Evolutionary conservation across 306 rosid species (phyloP), one percentile per base, ranked within the genome.

Genomic region (Dalbergia cultrata): DNA sequence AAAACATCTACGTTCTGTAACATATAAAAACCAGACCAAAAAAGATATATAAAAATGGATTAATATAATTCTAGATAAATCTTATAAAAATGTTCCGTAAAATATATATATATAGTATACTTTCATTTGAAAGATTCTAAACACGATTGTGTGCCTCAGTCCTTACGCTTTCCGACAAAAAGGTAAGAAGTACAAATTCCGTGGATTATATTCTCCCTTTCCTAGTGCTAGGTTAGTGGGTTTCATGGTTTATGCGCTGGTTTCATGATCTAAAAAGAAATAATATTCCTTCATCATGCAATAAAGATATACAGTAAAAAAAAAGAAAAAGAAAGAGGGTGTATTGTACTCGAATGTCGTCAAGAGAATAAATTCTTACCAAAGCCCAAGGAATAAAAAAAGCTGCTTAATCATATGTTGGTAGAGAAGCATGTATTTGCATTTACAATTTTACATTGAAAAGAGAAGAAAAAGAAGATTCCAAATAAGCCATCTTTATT

Each of bases 231-330:
- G 12, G 67, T 8, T 41, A 58, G 39, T 67, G 44, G 9, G 9
- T 13, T 39, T 70, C 2, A 65, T 54, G 79, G 63, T 79, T 74
- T 41, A 70, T 84, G 84, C 13, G 80, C 80, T 85, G 82, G 85
- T 70, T 71, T 16, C 85, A 73, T 72, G 74, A 73, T 85, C 47
- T 37, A 12, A 49, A 49, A 37, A 49, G 57, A 14, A 71, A 71
- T 18, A 54, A 77, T 63, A 43, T 70, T 76, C 68, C 17, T 13
- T 49, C 63, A 50, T 41, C 52, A 39, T 16, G 26, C 4, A 39
- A 31, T 13, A 64, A 39, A 72, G 43, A 41, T 65, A 57, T 35
- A 49, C 1, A 47, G 71, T 7, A 7, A 58, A 66, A 66, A 26
- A 26, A 26, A 26, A 26, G 1, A 1, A 21, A 21, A 21, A 21